A percentile compares a stretch with the other conserved stretches of the same genome.
Evolutionary conservation across 108 stramenopile species (phyloP).

Genomic region (Cyclotella cryptica): DNA sequence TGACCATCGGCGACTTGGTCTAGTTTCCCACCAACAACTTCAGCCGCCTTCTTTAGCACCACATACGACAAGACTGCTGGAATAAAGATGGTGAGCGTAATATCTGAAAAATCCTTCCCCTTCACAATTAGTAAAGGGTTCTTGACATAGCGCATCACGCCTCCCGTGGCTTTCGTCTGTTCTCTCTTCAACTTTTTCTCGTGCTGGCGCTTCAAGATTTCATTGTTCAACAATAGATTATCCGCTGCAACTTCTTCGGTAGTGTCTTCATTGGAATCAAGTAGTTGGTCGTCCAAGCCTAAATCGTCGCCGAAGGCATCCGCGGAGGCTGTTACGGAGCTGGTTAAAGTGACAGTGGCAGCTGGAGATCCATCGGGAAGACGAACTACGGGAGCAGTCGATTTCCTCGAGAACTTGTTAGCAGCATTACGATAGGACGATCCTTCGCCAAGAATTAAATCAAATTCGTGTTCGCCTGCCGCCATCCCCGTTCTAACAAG

Average conservation of each 20-base stretch:
- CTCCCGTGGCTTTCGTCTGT: slow-evolving; percentile 44
- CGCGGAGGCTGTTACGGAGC: slow-evolving; percentile 44
- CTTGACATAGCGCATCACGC: slow-evolving; percentile 52
- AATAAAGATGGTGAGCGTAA: slow-evolving; percentile 53
- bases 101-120: slow-evolving; percentile 59
- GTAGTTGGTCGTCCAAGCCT: slow-evolving; percentile 5
- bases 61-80: slow-evolving; percentile 45
- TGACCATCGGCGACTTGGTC: slow-evolving; percentile 46
- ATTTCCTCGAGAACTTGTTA: slow-evolving; percentile 5
- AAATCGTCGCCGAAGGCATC: slow-evolving; percentile 45
- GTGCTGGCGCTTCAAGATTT: slow-evolving; percentile 61
- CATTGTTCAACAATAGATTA: slow-evolving; percentile 52
- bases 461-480: slow-evolving; percentile 39
- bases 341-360: slow-evolving; percentile 50
- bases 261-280: slow-evolving; percentile 2
- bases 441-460: slow-evolving; percentile 57
- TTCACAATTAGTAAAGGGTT: slow-evolving; percentile 51
- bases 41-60: slow-evolving; percentile 38
- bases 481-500: slow-evolving; percentile 31
- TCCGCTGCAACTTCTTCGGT: slow-evolving; percentile 31
- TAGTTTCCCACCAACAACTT: slow-evolving; percentile 45
- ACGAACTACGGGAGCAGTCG: slow-evolving; percentile 38
- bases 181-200: slow-evolving; percentile 49
- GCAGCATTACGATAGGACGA: slow-evolving; percentile 44
- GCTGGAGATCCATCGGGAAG: slow-evolving; percentile 57